Evolutionary conservation across 148 eudicot species (phyloP).

Genomic region (Polygonum maritimum): DNA sequence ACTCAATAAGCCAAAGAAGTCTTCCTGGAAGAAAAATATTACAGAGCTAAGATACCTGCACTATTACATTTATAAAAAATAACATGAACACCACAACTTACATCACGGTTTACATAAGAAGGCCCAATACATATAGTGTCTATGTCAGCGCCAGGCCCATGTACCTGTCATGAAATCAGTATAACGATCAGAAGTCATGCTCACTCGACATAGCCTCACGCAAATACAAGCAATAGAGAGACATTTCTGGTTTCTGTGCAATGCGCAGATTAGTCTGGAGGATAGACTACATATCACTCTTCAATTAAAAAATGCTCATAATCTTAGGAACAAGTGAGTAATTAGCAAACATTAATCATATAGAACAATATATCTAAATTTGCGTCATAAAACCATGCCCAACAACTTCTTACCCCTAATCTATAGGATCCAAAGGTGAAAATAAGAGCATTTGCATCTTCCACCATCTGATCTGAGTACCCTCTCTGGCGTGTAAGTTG

Average conservation of each 20-base stretch:
- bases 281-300: not conserved
- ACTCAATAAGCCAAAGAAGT: slow-evolving; percentile 38
- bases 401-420: slow-evolving; percentile 30
- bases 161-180: slow-evolving; percentile 24
- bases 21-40: slow-evolving; percentile 19
- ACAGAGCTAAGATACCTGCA: not conserved
- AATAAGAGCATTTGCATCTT: slow-evolving; percentile 37
- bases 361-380: not conserved
- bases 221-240: not conserved
- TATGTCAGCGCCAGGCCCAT: slow-evolving; percentile 54
- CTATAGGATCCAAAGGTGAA: slow-evolving; percentile 40
- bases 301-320: not conserved
- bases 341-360: not conserved
- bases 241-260: not conserved
- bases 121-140: slow-evolving; percentile 55
- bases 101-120: slow-evolving; percentile 39
- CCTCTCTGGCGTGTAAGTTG: slow-evolving; percentile 35
- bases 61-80: not conserved
- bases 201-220: not conserved
- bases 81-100: slow-evolving; percentile 2
- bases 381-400: not conserved
- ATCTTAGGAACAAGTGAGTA: not conserved
- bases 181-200: not conserved
- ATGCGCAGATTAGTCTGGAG: not conserved
- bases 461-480: slow-evolving; percentile 36